These are phyloP conservation scores for Tephrocybe sp. DNA, from an alignment of 768 basidiomycete genomes.

Conservation along the genomic window DNA sequence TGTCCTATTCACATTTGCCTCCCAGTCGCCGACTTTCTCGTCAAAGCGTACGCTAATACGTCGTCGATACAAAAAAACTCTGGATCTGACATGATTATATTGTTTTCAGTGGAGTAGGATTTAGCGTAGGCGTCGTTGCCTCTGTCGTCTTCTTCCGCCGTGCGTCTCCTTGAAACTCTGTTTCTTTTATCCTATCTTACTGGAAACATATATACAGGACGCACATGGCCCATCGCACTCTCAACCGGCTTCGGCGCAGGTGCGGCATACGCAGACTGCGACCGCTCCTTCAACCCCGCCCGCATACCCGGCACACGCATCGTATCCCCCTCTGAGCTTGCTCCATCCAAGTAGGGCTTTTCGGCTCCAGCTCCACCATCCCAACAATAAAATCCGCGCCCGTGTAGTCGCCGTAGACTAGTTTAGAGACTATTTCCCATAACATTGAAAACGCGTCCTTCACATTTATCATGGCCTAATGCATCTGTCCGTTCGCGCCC, in stretches of 20 bases:
- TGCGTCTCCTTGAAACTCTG: slow-evolving; percentile 39
- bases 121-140: slow-evolving; percentile 83
- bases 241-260: slow-evolving; percentile 86
- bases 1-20: slow-evolving; percentile 8
- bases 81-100: slow-evolving; percentile 9
- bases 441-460: neutral
- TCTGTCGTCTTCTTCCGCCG: slow-evolving; percentile 91
- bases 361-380: neutral
- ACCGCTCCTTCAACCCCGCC: slow-evolving; percentile 90
- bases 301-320: slow-evolving; percentile 83
- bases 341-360: slow-evolving; percentile 1
- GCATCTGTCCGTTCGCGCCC: neutral
- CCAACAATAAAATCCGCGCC: neutral
- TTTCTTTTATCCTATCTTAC: neutral
- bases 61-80: neutral
- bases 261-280: slow-evolving; percentile 88
- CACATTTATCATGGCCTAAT: neutral
- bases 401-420: neutral
- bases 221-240: slow-evolving; percentile 88
- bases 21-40: slow-evolving; percentile 74
- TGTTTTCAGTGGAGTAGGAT: slow-evolving; percentile 70
- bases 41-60: slow-evolving; percentile 67
- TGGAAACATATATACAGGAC: slow-evolving; percentile 48
- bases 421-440: neutral
- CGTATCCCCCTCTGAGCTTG: slow-evolving; percentile 39